Conservation (phyloP, 768 basidiomycete genomes). For the Tephrocybe sp. region DNA sequence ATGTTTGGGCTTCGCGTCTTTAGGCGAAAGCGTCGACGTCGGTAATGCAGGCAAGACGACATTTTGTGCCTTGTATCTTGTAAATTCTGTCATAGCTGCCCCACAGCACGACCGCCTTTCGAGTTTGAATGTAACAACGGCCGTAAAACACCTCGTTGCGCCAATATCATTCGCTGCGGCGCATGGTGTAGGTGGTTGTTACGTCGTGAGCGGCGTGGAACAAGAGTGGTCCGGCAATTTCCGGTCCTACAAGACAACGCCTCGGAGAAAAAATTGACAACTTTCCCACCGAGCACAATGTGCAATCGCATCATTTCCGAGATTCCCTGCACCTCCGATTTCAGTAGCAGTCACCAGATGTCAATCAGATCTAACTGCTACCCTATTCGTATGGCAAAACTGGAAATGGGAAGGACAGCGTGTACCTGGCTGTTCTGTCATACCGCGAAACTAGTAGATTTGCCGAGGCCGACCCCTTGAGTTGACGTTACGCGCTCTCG, state of each 20-base stretch:
- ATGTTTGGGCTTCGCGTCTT: not conserved
- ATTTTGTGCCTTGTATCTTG: constrained; percentile 1
- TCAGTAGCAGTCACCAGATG: constrained; percentile 6
- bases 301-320: constrained; percentile 9
- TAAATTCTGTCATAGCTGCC: constrained; percentile 1
- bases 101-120: constrained; percentile 2
- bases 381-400: constrained; percentile 1
- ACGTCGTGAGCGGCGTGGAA: not conserved
- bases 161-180: no score
- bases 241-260: not conserved
- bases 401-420: not conserved
- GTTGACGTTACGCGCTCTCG: not conserved
- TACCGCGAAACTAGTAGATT: not conserved
- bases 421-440: constrained; percentile 1
- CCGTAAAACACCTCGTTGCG: no score
- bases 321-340: not conserved
- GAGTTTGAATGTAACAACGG: no score
- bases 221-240: not conserved
- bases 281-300: not conserved
- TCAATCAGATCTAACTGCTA: constrained; percentile 7
- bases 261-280: constrained; percentile 5
- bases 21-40: not conserved
- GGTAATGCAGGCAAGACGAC: constrained; percentile 2
- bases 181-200: no score
- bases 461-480: constrained; percentile 7